phyloP scores from a whole-genome alignment of 495 filamentous ascomycete species.

The Chlorociboria aeruginascens region DNA sequence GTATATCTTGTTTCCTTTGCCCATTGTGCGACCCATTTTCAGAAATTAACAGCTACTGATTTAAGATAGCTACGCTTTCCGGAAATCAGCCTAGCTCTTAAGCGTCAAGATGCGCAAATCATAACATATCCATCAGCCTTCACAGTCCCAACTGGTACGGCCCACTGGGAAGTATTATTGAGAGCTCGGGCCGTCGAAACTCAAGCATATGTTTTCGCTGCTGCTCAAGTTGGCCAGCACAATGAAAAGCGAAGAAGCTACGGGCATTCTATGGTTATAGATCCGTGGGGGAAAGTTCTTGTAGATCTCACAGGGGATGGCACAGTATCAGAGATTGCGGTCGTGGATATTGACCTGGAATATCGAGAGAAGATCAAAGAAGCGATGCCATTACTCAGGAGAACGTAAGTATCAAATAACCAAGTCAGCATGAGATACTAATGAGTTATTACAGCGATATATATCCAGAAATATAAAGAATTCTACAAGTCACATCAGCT shows the following conservation, averaged over 20 bases:
- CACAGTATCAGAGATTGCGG: slow-evolving; percentile 30
- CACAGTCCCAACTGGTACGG: slow-evolving; percentile 72
- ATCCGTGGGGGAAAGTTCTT: slow-evolving; percentile 76
- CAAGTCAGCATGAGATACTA: neutral
- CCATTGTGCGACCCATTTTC: neutral
- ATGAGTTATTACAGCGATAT: slow-evolving; percentile 10
- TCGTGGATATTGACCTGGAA: slow-evolving; percentile 35
- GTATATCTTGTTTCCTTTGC: neutral
- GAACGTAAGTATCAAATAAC: slow-evolving; percentile 15
- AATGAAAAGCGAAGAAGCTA: slow-evolving; percentile 74
- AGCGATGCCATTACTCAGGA: slow-evolving; percentile 52
- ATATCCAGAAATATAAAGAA: slow-evolving; percentile 15
- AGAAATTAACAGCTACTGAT: neutral
- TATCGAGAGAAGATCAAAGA: slow-evolving; percentile 35
- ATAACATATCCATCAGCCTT: slow-evolving; percentile 87
- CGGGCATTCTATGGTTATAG: slow-evolving; percentile 78
- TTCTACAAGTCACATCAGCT: neutral
- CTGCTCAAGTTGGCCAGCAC: slow-evolving; percentile 73
- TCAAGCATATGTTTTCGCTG: slow-evolving; percentile 76
- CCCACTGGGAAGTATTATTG: slow-evolving; percentile 75
- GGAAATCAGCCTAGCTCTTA: slow-evolving; percentile 57
- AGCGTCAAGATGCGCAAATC: slow-evolving; percentile 53
- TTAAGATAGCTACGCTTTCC: slow-evolving; percentile 57
- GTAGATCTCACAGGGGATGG: slow-evolving; percentile 45
- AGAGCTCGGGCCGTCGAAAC: slow-evolving; percentile 81